Base-by-base conservation (phyloP, 257 asterid genomes). In the Handroanthus guayacan region DNA sequence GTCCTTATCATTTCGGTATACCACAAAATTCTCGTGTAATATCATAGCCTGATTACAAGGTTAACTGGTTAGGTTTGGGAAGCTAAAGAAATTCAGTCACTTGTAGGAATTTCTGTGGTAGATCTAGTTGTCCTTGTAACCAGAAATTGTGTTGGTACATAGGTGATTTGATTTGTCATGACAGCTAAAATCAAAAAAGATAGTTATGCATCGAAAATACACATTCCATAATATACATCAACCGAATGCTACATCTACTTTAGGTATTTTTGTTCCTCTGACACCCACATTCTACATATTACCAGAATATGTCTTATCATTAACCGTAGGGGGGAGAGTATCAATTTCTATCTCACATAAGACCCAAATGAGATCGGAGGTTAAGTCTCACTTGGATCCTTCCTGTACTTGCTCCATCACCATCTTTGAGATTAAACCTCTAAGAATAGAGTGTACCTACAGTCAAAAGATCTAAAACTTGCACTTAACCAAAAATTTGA, bases 401-500 rank as follows among this genome's bases (percentile, higher is more conserved):
- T 14, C 47, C 31, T 68, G 47, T n/a, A 68, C 14, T 68, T 68
- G 48, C 48, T 34, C 48, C 13, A 37, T 69, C 48, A 7, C 57
- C 36, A 50, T 69, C 52, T 52, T 69, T 12, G 14, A 16, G 38
- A 16, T n/a, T 65, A 17, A 43, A 65, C 8, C 71, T 39, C 12
- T 13, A n/a, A n/a, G n/a, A n/a, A n/a, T n/a, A n/a, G n/a, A n/a
- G n/a, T n/a, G n/a, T n/a, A n/a, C n/a, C n/a, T n/a, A n/a, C n/a
- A n/a, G 37, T 68, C 4, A 51, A n/a, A 31, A 50, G 43, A 68
- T 20, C 74, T 52, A 48, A 68, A 67, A 31, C 62, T 50, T 68
- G 6, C 45, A 34, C 31, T 12, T 20, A 11, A 52, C 58, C 3
- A 34, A 60, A 55, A 55, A 67, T 66, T 3, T 25, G 11, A 16